Base-by-base conservation (phyloP, 1,139 yeast species). In the Scheffersomyces parashehatae region DNA sequence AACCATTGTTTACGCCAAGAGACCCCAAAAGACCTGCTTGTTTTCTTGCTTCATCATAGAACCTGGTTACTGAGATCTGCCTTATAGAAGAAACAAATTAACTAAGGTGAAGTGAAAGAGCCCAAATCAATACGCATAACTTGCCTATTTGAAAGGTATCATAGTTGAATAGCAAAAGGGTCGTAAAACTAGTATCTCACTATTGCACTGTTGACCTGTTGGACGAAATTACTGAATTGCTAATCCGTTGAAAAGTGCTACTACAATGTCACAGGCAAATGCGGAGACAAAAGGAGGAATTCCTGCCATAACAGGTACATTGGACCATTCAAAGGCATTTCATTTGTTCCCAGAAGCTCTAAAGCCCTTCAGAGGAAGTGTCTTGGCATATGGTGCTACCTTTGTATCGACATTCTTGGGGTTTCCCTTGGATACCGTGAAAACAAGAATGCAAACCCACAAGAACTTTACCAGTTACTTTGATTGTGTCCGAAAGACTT, bases 401-500 rank as follows among this genome's bases (percentile, higher is more conserved):
- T 64, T 85, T 40, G 65, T 79, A 11, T 78, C 93, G 11, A 85
- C 91, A 0, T 73, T 82, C 5, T 74, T 82, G n/a, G 95, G 95
- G 8, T 88, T 83, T 57, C 97, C 97, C 0, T 63, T 89, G 39
- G 97, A 89, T 59, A 85, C 95, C 9, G 74, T 89, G 45, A 89
- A 89, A 61, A 88, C 95, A 0, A 67, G 96, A 50, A 83, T 87
- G 81, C 96, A 89, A 60, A 85, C 96, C 0, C 86, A 87, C 61
- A 62, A 63, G 41, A 74, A 77, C 38, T 88, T 81, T 63, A 67
- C 68, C 10, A 74, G 81, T 37, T 77, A 84, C 37, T 63, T 73
- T 49, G 82, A 81, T 45, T 88, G 96, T 58, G 67, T 85, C 12
- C 59, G 59, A 29, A 69, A 75, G 41, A 85, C 96, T 0, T 70